phyloP scores from a whole-genome alignment of 805 yeast genomes.

The Suhomyces sp. region DNA sequence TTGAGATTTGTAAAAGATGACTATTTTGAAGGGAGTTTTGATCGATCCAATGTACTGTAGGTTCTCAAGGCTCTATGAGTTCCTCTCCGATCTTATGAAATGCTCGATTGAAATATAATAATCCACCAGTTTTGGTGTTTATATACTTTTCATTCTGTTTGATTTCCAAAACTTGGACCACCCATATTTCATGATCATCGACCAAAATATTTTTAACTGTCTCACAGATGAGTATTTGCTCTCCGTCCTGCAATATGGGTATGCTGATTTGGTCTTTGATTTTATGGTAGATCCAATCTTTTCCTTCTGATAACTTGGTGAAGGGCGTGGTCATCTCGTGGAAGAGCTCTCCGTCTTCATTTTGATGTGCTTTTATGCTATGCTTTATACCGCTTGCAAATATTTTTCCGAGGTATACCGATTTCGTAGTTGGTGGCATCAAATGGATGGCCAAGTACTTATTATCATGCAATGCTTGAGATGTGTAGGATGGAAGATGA shows the following conservation, averaged over 20 bases:
- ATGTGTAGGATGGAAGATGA: constrained; percentile 82
- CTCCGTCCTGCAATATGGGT: constrained; percentile 60
- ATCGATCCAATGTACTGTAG: no score
- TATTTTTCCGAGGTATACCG: constrained; percentile 60
- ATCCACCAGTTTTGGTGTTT: constrained; percentile 54
- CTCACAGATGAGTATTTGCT: constrained; percentile 62
- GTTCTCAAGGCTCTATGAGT: constrained; percentile 22
- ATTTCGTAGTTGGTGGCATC: constrained; percentile 56
- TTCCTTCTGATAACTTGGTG: constrained; percentile 24
- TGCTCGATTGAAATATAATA: constrained; percentile 60
- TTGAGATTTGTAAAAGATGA: no score
- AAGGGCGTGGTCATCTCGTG: constrained; percentile 60
- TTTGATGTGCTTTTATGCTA: constrained; percentile 31
- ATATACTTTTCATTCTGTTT: constrained; percentile 21
- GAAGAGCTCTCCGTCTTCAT: constrained; percentile 35
- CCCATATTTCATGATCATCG: constrained; percentile 90
- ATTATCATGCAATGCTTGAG: constrained; percentile 59
- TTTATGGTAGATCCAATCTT: constrained; percentile 34
- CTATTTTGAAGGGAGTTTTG: no score
- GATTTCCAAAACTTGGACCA: constrained; percentile 70
- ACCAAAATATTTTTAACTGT: constrained; percentile 53
- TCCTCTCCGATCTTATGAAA: constrained; percentile 49
- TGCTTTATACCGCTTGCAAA: constrained; percentile 63
- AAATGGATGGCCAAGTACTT: constrained; percentile 70
- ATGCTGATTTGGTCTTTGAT: constrained; percentile 29